Conservation (phyloP, 352 stramenopile species). For the Phytopythium montanum region DNA sequence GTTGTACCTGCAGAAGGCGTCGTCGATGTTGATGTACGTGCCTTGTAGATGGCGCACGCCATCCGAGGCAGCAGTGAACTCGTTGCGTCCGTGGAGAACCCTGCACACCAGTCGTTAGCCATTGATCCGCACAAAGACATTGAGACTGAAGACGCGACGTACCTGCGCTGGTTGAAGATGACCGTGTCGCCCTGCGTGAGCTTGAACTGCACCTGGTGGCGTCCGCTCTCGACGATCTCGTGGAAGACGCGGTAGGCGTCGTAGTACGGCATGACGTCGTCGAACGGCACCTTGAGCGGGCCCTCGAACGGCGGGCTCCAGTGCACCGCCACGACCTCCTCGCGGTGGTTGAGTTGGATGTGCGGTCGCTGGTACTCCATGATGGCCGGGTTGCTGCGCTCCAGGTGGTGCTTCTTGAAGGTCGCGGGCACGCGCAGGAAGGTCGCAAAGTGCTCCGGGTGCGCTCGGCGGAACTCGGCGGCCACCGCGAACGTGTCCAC, state of each 20-base stretch:
- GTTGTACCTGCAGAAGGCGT: conserved; percentile 83
- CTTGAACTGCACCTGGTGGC: conserved; percentile 72
- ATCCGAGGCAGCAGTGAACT: conserved; percentile 65
- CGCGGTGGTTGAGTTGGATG: conserved; percentile 85
- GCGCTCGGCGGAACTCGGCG: conserved; percentile 53
- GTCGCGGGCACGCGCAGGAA: conserved; percentile 88
- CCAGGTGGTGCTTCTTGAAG: conserved; percentile 93
- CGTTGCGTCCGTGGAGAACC: conserved; percentile 74
- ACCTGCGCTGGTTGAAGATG: conserved; percentile 84
- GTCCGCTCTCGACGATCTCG: conserved; percentile 70
- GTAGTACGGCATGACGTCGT: conserved; percentile 76
- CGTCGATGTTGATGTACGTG: conserved; percentile 88
- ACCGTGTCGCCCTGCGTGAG: conserved; percentile 77
- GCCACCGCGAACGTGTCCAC: conserved; percentile 80
- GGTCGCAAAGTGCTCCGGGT: conserved; percentile 71
- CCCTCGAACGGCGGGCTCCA: conserved; percentile 96
- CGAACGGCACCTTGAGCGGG: conserved; percentile 76
- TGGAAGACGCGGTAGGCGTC: conserved; percentile 80
- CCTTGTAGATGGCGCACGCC: conserved; percentile 80
- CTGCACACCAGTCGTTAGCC: conserved; percentile 8
- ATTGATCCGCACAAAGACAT: background rate
- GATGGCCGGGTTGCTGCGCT: conserved; percentile 81
- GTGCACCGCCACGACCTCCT: conserved; percentile 86
- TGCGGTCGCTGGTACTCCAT: conserved; percentile 95
- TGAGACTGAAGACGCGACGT: background rate